Conservation (phyloP, 1,284 basidiomycete genomes). For the Ustilago tritici region DNA sequence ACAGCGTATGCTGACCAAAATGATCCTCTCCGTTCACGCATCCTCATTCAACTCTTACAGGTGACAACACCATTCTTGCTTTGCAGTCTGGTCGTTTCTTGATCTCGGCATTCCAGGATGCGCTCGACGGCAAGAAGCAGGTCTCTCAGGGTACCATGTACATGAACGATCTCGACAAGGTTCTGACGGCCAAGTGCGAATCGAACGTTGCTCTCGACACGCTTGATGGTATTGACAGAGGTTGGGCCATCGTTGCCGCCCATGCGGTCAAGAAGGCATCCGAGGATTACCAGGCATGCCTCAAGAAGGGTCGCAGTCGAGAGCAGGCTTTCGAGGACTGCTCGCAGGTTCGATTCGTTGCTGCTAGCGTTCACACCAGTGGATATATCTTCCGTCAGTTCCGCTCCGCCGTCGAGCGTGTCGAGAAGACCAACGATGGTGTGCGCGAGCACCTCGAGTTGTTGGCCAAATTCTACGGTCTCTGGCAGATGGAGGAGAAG, state of each 20-base stretch:
- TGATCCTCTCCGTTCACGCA: not conserved
- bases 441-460: conserved; percentile 62
- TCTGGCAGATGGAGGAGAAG: conserved; percentile 75
- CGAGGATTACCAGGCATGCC: conserved; percentile 71
- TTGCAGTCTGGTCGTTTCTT: conserved; percentile 74
- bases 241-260: conserved; percentile 73
- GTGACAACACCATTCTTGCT: conserved; percentile 74
- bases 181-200: conserved; percentile 71
- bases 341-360: conserved; percentile 74
- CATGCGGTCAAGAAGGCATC: conserved; percentile 74
- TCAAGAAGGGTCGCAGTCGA: conserved; percentile 72
- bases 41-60: not conserved
- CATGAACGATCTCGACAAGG: conserved; percentile 71
- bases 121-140: conserved; percentile 71
- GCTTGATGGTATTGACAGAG: conserved; percentile 72
- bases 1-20: not conserved
- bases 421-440: conserved; percentile 58
- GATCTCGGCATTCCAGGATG: conserved; percentile 72
- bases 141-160: conserved; percentile 71
- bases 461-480: conserved; percentile 68
- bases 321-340: conserved; percentile 74
- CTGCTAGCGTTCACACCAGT: conserved; percentile 72
- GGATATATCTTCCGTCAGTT: conserved; percentile 70
- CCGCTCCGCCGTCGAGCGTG: conserved; percentile 62
- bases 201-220: conserved; percentile 70